These are phyloP conservation scores for Trypanosoma melophagium DNA, from an alignment of 208 protist genomes.

Conservation along the genomic window DNA sequence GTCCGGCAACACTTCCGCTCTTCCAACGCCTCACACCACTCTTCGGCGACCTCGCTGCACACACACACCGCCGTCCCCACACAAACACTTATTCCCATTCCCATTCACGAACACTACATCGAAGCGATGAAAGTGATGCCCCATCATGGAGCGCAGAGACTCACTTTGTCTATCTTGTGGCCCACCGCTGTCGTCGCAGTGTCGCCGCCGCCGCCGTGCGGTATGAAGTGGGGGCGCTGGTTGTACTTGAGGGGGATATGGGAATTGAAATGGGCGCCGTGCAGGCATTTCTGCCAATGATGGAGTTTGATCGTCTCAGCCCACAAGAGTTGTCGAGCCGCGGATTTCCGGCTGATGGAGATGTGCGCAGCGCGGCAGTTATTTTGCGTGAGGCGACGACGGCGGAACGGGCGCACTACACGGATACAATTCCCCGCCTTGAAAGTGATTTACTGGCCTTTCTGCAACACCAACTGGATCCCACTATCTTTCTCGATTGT, in stretches of 20 bases:
- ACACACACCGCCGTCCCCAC: constrained; percentile 22
- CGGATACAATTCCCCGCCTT: constrained; percentile 18
- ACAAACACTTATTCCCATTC: too few species aligned
- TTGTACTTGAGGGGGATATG: constrained; percentile 79
- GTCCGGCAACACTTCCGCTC: constrained; percentile 3
- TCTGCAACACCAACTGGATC: constrained; percentile 18
- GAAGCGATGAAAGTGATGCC: not conserved
- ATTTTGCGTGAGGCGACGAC: constrained; percentile 28
- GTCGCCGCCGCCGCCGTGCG: constrained; percentile 26
- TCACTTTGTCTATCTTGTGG: constrained; percentile 51
- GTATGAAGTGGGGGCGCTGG: constrained; percentile 41
- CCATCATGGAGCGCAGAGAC: constrained; percentile 2
- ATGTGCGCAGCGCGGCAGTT: constrained; percentile 24
- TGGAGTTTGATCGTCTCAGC: constrained; percentile 36
- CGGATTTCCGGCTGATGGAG: constrained; percentile 28
- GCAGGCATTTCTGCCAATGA: constrained; percentile 28
- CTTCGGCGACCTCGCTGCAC: constrained; percentile 11
- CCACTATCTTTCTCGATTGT: constrained; percentile 44
- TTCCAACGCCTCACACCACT: constrained; percentile 10
- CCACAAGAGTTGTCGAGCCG: constrained; percentile 17
- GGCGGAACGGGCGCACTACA: constrained; percentile 21
- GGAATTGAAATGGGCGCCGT: constrained; percentile 67
- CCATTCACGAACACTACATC: too few species aligned
- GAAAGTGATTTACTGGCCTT: constrained; percentile 23
- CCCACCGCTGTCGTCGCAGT: constrained; percentile 49